Conservation (phyloP, 805 yeast genomes). For the Spathaspora gorwiae region DNA sequence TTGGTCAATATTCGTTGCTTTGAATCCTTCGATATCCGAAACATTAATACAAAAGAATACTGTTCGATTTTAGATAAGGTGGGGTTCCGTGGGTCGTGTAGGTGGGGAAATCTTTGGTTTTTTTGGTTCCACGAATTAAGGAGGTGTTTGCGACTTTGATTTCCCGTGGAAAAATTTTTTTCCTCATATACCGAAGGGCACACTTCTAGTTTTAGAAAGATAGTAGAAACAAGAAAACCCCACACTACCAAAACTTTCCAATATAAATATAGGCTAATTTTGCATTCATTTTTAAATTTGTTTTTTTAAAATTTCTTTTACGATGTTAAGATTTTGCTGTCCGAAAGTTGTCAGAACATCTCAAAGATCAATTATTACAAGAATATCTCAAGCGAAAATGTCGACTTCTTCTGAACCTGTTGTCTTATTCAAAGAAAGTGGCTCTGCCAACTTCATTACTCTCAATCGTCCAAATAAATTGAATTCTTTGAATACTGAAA, state of each 20-base stretch:
- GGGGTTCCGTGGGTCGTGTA: too few species aligned
- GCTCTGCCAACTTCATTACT: constrained; percentile 66
- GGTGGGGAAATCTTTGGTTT: too few species aligned
- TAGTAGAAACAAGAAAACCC: not conserved
- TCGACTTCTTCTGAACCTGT: constrained; percentile 24
- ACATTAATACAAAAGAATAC: too few species aligned
- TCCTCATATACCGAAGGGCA: too few species aligned
- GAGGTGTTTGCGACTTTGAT: not conserved
- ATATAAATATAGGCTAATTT: too few species aligned
- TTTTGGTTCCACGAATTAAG: too few species aligned
- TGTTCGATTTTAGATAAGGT: too few species aligned
- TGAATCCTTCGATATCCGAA: not conserved
- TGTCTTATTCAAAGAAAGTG: constrained; percentile 58
- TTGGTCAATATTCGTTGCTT: constrained; percentile 18
- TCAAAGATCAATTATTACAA: not conserved
- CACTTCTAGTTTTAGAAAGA: too few species aligned
- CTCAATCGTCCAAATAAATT: constrained; percentile 79
- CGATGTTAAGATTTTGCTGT: not conserved
- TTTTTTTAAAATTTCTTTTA: not conserved
- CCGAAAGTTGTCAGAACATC: not conserved
- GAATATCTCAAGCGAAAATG: not conserved
- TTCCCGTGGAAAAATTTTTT: not conserved
- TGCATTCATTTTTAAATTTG: too few species aligned
- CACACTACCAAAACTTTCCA: not conserved
- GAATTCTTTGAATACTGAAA: constrained; percentile 75